phyloP scores from a whole-genome alignment of 805 yeast species.

The Ogataea minuta region DNA sequence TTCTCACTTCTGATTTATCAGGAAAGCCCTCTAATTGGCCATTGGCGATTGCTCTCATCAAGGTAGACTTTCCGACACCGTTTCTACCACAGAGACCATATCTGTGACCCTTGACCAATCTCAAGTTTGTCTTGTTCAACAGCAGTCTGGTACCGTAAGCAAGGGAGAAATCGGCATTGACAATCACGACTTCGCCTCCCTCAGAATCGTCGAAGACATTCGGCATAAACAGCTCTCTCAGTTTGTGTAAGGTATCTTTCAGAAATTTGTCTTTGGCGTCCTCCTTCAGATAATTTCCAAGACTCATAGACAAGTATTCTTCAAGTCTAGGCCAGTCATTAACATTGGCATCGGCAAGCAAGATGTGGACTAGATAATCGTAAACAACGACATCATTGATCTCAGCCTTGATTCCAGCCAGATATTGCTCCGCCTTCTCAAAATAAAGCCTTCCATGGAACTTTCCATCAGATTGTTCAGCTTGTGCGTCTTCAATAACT shows the following conservation, averaged over 20 bases:
- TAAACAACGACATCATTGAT: constrained; percentile 39
- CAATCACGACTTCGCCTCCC: constrained; percentile 86
- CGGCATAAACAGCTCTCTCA: constrained; percentile 55
- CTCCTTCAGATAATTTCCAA: constrained; percentile 35
- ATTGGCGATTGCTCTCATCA: constrained; percentile 94
- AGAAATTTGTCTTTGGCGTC: constrained; percentile 38
- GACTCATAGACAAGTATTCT: constrained; percentile 49
- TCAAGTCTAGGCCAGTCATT: constrained; percentile 65
- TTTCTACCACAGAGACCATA: constrained; percentile 97
- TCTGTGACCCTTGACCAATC: constrained; percentile 90
- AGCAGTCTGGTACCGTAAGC: constrained; percentile 98
- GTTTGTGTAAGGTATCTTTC: constrained; percentile 43
- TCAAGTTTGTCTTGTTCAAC: constrained; percentile 84
- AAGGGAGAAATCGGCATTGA: constrained; percentile 89
- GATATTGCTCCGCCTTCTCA: constrained; percentile 51
- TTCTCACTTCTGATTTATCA: constrained; percentile 75
- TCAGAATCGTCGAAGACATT: constrained; percentile 55
- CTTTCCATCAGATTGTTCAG: constrained; percentile 62
- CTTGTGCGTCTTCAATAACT: constrained; percentile 80
- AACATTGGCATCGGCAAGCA: constrained; percentile 66
- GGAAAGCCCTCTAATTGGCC: constrained; percentile 99
- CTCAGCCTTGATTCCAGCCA: constrained; percentile 29
- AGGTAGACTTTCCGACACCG: constrained; percentile 98
- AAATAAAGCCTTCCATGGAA: constrained; percentile 71
- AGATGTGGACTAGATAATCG: constrained; percentile 50